Evolutionary conservation across 768 basidiomycete genomes (phyloP).

Genomic region (Aureoboletus auriporus): DNA sequence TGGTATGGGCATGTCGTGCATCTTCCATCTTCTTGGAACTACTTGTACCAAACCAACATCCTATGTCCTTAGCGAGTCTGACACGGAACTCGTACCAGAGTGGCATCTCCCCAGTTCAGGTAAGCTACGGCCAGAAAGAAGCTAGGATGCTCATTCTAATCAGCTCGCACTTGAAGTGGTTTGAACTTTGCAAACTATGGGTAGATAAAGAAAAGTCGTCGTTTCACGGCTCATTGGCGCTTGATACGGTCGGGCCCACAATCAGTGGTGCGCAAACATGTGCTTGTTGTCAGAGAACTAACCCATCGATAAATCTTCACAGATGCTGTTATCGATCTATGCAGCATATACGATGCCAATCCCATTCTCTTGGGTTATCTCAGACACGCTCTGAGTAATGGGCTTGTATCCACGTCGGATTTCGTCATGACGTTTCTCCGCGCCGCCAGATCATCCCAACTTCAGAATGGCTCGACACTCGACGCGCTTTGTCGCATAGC

Average conservation of each 20-base stretch:
- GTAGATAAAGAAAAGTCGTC: constrained; percentile 43
- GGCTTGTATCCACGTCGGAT: constrained; percentile 51
- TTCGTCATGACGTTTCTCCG: constrained; percentile 67
- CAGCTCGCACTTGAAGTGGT: constrained; percentile 48
- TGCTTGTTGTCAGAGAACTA: background rate
- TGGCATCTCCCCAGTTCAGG: constrained; percentile 62
- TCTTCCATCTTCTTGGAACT: too few species aligned
- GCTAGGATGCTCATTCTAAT: constrained; percentile 1
- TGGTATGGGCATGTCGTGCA: too few species aligned
- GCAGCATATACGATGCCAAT: constrained; percentile 67
- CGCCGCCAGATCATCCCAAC: constrained; percentile 58
- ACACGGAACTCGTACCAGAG: constrained; percentile 73
- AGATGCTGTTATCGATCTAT: constrained; percentile 72
- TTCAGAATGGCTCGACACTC: constrained; percentile 63
- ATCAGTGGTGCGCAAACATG: constrained; percentile 49
- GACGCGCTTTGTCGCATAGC: constrained; percentile 66
- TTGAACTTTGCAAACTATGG: constrained; percentile 58
- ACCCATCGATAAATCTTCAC: constrained; percentile 3
- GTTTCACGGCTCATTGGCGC: constrained; percentile 28
- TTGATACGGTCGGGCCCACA: constrained; percentile 42
- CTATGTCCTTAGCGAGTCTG: constrained; percentile 66
- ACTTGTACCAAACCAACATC: background rate
- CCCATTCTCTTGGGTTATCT: constrained; percentile 65
- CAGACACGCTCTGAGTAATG: constrained; percentile 51
- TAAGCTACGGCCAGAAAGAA: constrained; percentile 27